Base-by-base conservation (phyloP, 805 yeast genomes). In the Candida adriatica region DNA sequence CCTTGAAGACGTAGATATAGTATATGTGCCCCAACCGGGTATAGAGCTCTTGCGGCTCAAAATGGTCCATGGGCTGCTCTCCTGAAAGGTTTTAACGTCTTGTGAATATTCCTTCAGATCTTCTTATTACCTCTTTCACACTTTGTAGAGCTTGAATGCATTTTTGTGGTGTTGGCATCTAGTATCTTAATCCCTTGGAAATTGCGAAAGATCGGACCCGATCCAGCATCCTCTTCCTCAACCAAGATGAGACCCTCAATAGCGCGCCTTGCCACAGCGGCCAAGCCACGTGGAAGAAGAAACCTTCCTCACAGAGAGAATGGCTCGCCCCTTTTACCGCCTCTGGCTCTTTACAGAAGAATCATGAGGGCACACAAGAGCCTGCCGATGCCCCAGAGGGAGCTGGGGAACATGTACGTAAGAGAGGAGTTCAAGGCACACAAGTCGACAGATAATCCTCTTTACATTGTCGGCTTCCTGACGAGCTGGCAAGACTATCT, bases 401-500 rank as follows among this genome's bases (percentile, higher is more conserved):
- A 75, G 31, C 65, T 92, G 15, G 99, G 98, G 4, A 96, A 92
- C 56, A 68, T 75, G 43, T 92, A 92, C 54, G 95, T 90, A 31
- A 82, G 77, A 52, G 73, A 79, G 21, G 99, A 92, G 60, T 92
- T 92, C 64, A 75, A 77, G 47, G 79, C 88, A 6, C 98, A 92
- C 59, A 72, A 76, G 38, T 58, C 64, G 29, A 70, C 80, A 6
- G 95, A 86, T 43, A 87, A 92, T 55, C 97, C 99, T 4, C 66
- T 86, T 16, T 94, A 90, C 51, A 86, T 92, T 20, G 87, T 92
- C 8, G 98, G 96, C 8, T 92, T 92, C 47, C 65, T 92, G 39
- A 75, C 94, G 1, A 79, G 85, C 38, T 92, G 99, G 99, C 98
- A 92, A 56, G 90, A 80, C 39, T 83, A 83, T 48, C 64, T 82